Evolutionary conservation across 371 early-diverging fungal genomes (phyloP), one percentile per base, ranked within the genome.

Genomic region (Thermomucor indicae-seudaticae): DNA sequence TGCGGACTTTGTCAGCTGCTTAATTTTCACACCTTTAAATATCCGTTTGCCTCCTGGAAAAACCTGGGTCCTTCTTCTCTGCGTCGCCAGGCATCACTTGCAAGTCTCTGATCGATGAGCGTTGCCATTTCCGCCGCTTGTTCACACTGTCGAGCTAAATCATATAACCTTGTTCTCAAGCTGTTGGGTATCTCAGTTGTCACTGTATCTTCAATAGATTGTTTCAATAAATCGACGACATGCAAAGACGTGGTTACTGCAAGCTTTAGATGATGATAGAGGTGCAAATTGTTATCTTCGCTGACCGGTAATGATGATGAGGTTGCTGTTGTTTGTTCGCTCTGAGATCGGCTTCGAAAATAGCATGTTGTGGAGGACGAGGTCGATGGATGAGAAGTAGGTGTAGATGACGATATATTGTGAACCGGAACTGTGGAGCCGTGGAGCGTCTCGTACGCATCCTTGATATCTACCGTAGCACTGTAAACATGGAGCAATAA

Each of bases 401-500:
- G 11, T 27, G 49, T 37, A 22, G 49, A 24, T 28, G 20, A 41
- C 17, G 56, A 30, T 10, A 24, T 34, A 16, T 12, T 20, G 29
- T 10, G 12, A 19, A 50, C 32, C 6, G 55, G 30, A 4, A n/a
- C 25, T 43, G 55, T 29, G 5, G n/a, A 57, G 45, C 4, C 20
- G 17, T n/a, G 43, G 19, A 81, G 51, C 11, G 60, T 62, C 22
- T 75, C 67, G 67, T 76, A 80, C 12, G 75, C 72, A 6, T 72
- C 61, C 32, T 79, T 70, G 16, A 78, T 70, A 60, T 82, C 80
- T 0, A 77, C 58, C 0, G 76, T 60, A 0, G 79, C 76, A 25
- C 75, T 72, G 46, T 82, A 75, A 1, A 82, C 53, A 30, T 60
- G 49, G 25, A 68, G 47, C 3, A 82, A 48, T 12, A 82, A 40